Conservation (phyloP, 305 asterid genomes). For the Fraxinus baroniana region DNA sequence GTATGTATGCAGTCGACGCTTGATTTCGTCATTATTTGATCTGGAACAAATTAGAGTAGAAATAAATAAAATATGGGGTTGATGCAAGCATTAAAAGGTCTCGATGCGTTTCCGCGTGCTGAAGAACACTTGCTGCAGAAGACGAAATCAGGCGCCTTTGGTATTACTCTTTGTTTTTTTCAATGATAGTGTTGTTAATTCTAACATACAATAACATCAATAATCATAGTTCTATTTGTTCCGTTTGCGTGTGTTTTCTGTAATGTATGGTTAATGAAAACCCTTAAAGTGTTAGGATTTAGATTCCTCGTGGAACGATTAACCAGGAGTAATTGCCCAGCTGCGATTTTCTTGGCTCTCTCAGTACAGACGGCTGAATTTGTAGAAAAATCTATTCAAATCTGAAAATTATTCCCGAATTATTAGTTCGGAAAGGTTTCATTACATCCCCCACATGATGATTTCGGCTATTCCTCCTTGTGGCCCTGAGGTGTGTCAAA, state of each 20-base stretch:
- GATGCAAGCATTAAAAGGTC: slow-evolving; percentile 62
- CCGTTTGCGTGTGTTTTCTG: slow-evolving; percentile 1
- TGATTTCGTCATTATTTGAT: slow-evolving; percentile 34
- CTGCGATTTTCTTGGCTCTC: not conserved
- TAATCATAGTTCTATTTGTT: slow-evolving; percentile 2
- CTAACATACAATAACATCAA: not conserved
- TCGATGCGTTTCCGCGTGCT: slow-evolving; percentile 97
- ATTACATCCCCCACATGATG: not conserved
- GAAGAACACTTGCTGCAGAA: slow-evolving; percentile 89
- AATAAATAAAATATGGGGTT: slow-evolving; percentile 55
- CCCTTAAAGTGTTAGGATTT: not conserved
- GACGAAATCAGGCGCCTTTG: slow-evolving; percentile 93
- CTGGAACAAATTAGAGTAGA: slow-evolving; percentile 5
- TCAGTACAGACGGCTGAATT: not conserved
- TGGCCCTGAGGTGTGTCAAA: not conserved
- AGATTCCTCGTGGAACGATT: not conserved
- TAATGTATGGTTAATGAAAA: not conserved
- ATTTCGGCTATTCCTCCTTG: not conserved
- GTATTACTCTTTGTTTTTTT: slow-evolving; percentile 32
- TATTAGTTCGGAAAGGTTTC: not conserved
- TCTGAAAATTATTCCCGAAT: not conserved
- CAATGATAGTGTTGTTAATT: not conserved
- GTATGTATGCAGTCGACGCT: slow-evolving; percentile 17
- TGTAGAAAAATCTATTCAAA: not conserved
- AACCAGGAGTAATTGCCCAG: not conserved